These are phyloP conservation scores for Quercus dentata DNA, from an alignment of 306 rosid species.

Conservation along the genomic window DNA sequence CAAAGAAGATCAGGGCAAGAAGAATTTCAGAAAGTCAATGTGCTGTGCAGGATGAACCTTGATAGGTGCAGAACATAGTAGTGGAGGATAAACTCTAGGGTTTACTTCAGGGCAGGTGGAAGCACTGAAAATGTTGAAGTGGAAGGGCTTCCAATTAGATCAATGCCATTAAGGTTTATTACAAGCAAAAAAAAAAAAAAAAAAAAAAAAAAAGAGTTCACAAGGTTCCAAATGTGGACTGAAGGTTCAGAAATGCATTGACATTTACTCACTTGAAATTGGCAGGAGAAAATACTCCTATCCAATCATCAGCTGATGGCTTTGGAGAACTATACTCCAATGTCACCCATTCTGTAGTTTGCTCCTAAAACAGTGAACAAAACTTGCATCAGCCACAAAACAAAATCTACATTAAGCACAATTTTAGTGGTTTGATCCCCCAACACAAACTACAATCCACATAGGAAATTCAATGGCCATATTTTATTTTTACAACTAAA, in stretches of 20 bases:
- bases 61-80: constrained; percentile 83
- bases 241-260: not conserved
- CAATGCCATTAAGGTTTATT: not conserved
- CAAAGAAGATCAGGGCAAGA: not conserved
- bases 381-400: constrained; percentile 22
- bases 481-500: not conserved
- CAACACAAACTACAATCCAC: not conserved
- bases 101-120: constrained; percentile 65
- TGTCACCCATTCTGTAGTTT: constrained; percentile 63
- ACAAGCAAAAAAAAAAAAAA: not conserved
- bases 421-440: not conserved
- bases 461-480: not conserved
- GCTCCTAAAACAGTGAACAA: constrained; percentile 49
- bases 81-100: constrained; percentile 55
- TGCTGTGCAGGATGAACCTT: constrained; percentile 47
- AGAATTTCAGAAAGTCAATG: not conserved
- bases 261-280: constrained; percentile 56
- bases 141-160: constrained; percentile 16
- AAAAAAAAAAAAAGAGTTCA: not conserved
- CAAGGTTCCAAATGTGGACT: not conserved
- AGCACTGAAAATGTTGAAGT: constrained; percentile 52
- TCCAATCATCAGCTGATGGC: constrained; percentile 73
- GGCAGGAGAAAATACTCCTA: constrained; percentile 92
- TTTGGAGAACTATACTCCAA: constrained; percentile 56
- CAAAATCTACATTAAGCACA: not conserved